phyloP scores from a whole-genome alignment of 1,284 basidiomycete species.

The Mycena sp. region DNA sequence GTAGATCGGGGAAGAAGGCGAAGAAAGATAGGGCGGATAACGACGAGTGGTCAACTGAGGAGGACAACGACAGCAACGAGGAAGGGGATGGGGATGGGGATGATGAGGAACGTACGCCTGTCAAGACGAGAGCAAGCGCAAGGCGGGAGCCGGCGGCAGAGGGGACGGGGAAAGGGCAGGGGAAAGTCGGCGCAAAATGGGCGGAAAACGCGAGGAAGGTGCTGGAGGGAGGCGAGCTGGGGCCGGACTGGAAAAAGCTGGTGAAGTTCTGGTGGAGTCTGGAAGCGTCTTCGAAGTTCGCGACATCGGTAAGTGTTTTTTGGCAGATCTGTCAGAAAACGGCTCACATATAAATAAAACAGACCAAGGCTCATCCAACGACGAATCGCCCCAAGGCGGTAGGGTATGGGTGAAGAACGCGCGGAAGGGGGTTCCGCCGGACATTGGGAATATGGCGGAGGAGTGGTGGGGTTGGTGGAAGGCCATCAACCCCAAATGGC shows the following conservation, averaged over 20 bases:
- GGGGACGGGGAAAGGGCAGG: background rate
- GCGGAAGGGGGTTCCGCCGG: background rate
- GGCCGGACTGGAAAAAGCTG: background rate
- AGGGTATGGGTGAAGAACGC: background rate
- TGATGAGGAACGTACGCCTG: background rate
- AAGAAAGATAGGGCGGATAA: background rate
- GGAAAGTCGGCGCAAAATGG: background rate
- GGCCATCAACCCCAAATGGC: constrained; percentile 4
- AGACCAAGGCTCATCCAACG: background rate
- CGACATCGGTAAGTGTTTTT: background rate
- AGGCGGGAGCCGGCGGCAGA: background rate
- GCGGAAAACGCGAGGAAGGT: background rate
- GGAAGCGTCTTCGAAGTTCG: background rate
- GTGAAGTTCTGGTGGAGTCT: background rate
- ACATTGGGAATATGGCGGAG: background rate
- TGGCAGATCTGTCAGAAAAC: background rate
- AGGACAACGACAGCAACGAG: background rate
- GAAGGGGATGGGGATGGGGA: background rate
- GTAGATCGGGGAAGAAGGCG: background rate
- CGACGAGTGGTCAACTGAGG: constrained; percentile 2
- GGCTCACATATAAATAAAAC: too few relatives aligned
- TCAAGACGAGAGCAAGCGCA: background rate
- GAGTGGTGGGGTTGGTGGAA: constrained; percentile 15
- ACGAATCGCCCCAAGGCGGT: background rate
- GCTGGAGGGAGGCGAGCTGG: background rate